Evolutionary conservation across 2,329 filamentous ascomycete species (phyloP).

Genomic region (Hypoxylon sp.): DNA sequence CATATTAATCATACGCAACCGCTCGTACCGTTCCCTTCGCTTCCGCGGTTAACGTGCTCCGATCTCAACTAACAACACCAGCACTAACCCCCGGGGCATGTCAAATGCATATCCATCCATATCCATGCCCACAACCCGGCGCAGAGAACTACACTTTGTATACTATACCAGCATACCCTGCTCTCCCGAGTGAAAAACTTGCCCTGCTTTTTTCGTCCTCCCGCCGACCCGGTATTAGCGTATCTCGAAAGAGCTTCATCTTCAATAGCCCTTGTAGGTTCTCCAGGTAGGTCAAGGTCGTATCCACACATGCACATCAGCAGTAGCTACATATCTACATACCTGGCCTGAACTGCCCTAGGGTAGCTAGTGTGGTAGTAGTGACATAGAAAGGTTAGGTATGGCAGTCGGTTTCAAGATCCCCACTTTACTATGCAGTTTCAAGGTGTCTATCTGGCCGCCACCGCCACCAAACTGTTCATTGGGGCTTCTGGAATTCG

Average conservation of each 20-base stretch:
- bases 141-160: constrained; percentile 31
- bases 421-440: constrained; percentile 53
- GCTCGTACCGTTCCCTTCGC: constrained; percentile 37
- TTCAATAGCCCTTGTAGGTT: constrained; percentile 21
- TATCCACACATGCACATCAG: constrained; percentile 52
- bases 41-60: constrained; percentile 50
- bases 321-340: constrained; percentile 41
- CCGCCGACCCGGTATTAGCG: constrained; percentile 35
- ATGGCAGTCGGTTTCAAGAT: constrained; percentile 51
- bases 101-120: constrained; percentile 34
- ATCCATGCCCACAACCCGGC: neutral
- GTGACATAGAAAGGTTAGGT: constrained; percentile 32
- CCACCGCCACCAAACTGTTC: constrained; percentile 53
- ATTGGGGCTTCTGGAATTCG: constrained; percentile 44
- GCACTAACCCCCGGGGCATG: constrained; percentile 33
- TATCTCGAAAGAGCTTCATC: constrained; percentile 26
- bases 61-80: constrained; percentile 46
- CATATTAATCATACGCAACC: constrained; percentile 13
- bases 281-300: constrained; percentile 32
- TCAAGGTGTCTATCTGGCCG: constrained; percentile 48
- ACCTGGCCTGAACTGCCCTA: constrained; percentile 34
- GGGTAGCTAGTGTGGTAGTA: constrained; percentile 31
- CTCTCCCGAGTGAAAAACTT: constrained; percentile 17
- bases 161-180: constrained; percentile 32
- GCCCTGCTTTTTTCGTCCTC: constrained; percentile 24